These are phyloP conservation scores for Fraxinus platypoda DNA, from an alignment of 305 asterid genomes.

Conservation along the genomic window DNA sequence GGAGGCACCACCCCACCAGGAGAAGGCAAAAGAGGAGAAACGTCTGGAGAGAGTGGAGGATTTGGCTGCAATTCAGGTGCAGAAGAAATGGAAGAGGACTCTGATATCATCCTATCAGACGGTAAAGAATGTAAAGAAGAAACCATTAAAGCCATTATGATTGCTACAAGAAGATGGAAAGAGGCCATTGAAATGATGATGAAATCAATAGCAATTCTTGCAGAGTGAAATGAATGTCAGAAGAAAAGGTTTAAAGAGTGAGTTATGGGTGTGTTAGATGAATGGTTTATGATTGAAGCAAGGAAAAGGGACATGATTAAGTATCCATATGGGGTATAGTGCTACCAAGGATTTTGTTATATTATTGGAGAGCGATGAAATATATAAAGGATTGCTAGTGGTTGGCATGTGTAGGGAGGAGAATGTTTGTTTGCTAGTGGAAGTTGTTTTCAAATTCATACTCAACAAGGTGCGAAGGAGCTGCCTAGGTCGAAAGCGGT, in stretches of 20 bases:
- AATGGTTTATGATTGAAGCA: slow-evolving; percentile 11
- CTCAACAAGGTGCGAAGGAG: background rate
- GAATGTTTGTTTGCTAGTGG: slow-evolving; percentile 31
- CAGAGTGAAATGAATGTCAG: slow-evolving; percentile 3
- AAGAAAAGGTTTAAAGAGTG: slow-evolving; percentile 10
- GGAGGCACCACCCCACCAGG: slow-evolving; percentile 41
- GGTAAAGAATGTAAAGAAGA: slow-evolving; percentile 35
- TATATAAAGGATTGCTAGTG: slow-evolving; percentile 37
- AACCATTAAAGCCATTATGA: slow-evolving; percentile 24
- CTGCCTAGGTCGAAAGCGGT: background rate
- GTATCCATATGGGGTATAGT: slow-evolving; percentile 43
- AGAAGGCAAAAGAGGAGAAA: slow-evolving; percentile 72
- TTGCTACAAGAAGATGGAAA: slow-evolving; percentile 33
- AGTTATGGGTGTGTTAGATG: slow-evolving; percentile 10
- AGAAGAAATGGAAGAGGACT: slow-evolving; percentile 37
- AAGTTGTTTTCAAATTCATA: slow-evolving; percentile 15
- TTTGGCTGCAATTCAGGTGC: slow-evolving; percentile 51
- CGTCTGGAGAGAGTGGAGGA: slow-evolving; percentile 66
- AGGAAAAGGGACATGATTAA: background rate
- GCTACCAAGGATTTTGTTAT: slow-evolving; percentile 27
- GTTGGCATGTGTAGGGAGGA: slow-evolving; percentile 39
- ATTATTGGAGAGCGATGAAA: slow-evolving; percentile 38
- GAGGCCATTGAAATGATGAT: slow-evolving; percentile 52
- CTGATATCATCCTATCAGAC: slow-evolving; percentile 19
- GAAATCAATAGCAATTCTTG: slow-evolving; percentile 32